Percentiles rank a stretch among this genome's conserved stretches.
Conservation (phyloP, 306 rosid genomes). For the Casuarina equisetifolia region DNA sequence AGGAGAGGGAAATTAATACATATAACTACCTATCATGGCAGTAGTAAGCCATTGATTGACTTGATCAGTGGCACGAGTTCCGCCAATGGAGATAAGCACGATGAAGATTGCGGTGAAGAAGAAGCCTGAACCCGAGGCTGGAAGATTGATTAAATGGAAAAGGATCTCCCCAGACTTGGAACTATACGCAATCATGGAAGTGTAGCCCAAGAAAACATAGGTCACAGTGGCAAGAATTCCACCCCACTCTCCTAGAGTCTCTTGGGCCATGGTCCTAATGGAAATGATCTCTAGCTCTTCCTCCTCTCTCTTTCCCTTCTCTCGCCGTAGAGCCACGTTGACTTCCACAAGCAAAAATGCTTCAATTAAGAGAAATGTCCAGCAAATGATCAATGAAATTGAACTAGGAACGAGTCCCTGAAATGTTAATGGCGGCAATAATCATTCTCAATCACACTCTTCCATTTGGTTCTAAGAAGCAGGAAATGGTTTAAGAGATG, state of each 20-base stretch:
- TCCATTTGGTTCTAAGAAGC: too few species aligned
- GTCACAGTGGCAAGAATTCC: constrained; percentile 54
- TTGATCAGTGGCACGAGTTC: constrained; percentile 55
- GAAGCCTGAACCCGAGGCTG: constrained; percentile 54
- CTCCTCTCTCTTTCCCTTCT: constrained; percentile 31
- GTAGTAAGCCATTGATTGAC: constrained; percentile 69
- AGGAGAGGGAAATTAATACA: background rate
- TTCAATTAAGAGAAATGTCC: constrained; percentile 68
- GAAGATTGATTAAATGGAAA: constrained; percentile 54
- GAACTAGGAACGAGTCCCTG: constrained; percentile 81
- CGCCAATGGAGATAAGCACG: constrained; percentile 57
- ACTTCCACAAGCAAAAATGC: constrained; percentile 65
- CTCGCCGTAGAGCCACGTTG: constrained; percentile 57
- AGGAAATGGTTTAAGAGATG: background rate
- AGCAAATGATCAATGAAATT: constrained; percentile 50
- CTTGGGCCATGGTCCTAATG: constrained; percentile 76
- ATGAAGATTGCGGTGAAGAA: constrained; percentile 58
- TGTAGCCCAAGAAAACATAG: constrained; percentile 64
- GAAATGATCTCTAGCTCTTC: constrained; percentile 61
- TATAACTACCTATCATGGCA: constrained; percentile 57
- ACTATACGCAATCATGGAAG: constrained; percentile 62
- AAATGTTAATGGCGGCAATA: background rate
- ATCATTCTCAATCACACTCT: too few species aligned
- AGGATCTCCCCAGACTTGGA: constrained; percentile 72
- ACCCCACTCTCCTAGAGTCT: constrained; percentile 67